Base-by-base conservation (phyloP, 2,329 filamentous ascomycete species). In the Diaporthe caulivora region DNA sequence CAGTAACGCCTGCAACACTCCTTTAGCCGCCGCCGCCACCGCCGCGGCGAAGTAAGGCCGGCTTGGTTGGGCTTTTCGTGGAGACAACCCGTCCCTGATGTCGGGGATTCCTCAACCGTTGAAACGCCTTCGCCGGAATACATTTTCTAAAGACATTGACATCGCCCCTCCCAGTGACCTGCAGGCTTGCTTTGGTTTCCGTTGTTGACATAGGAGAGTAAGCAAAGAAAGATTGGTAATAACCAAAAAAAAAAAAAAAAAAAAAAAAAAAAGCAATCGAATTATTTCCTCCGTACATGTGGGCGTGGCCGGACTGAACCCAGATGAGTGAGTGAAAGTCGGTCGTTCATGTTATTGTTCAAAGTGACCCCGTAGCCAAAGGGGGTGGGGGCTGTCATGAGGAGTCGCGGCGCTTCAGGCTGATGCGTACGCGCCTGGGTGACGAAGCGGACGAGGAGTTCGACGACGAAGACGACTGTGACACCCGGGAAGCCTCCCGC, bases 61-160 rank as follows among this genome's bases (percentile, higher is more conserved):
- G 26, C 31, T 26, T 15, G 58, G 10, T 15, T 7, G 57, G 24
- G 3, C 13, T 53, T 40, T 26, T 13, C 6, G 40, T 37, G 34
- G 57, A n/a, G 17, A 42, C 17, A 13, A 9, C 44, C 44, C 44
- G 21, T 13, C 62, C 44, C 42, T 47, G 26, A 2, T 51, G 37
- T 17, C 9, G 26, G 40, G 29, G 44, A 10, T 2, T 62, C 29
- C 57, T 53, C 26, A 29, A 29, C 62, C 62, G 47, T 53, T 53
- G n/a, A 53, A 51, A 67, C 62, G 62, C 62, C 62, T 53, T 67
- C 47, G 62, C 62, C 62, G 21, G 8, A 67, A 67, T n/a, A 67
- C 31, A 53, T 13, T 67, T 11, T 40, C 2, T 8, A 2, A 21
- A 24, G n/a, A 21, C 47, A 40, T 40, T 67, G 62, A 40, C 29